Evolutionary conservation across 2,329 filamentous ascomycete genomes (phyloP).

Genomic region (Amphichorda felina): DNA sequence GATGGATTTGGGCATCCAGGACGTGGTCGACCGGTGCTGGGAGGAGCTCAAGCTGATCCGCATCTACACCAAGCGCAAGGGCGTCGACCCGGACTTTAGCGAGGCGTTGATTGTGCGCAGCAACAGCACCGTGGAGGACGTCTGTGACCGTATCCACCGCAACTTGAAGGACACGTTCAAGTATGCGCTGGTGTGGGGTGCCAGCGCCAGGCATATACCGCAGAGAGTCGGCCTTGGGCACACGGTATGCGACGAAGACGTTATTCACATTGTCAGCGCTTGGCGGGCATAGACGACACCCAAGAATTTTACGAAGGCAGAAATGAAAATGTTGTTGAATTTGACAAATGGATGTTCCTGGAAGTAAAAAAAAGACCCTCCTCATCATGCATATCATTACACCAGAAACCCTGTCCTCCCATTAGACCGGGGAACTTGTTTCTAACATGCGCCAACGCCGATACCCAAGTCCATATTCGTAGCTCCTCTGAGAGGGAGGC

Average conservation of each 20-base stretch:
- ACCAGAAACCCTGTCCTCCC: constrained; percentile 4
- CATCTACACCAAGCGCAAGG: constrained; percentile 95
- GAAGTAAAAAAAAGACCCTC: neutral
- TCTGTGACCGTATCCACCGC: constrained; percentile 90
- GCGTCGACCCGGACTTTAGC: constrained; percentile 73
- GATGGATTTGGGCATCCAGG: constrained; percentile 81
- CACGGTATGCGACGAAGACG: constrained; percentile 59
- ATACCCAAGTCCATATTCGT: constrained; percentile 4
- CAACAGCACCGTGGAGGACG: constrained; percentile 87
- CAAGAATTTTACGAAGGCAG: neutral
- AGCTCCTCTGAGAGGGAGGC: no score
- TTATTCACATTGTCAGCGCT: constrained; percentile 54
- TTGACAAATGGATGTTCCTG: neutral
- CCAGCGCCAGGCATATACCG: constrained; percentile 86
- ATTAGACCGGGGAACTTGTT: neutral
- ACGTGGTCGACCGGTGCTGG: constrained; percentile 94
- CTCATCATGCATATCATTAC: constrained; percentile 14
- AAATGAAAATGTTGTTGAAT: constrained; percentile 9
- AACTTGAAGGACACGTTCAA: constrained; percentile 98
- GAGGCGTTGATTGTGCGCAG: constrained; percentile 89
- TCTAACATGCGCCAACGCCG: constrained; percentile 8
- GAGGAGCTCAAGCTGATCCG: constrained; percentile 81
- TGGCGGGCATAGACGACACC: constrained; percentile 41
- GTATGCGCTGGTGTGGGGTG: constrained; percentile 95
- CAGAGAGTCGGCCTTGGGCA: constrained; percentile 85